These are phyloP conservation scores for Coniferiporia weirii DNA, from an alignment of 1,284 basidiomycete genomes.

Conservation along the genomic window DNA sequence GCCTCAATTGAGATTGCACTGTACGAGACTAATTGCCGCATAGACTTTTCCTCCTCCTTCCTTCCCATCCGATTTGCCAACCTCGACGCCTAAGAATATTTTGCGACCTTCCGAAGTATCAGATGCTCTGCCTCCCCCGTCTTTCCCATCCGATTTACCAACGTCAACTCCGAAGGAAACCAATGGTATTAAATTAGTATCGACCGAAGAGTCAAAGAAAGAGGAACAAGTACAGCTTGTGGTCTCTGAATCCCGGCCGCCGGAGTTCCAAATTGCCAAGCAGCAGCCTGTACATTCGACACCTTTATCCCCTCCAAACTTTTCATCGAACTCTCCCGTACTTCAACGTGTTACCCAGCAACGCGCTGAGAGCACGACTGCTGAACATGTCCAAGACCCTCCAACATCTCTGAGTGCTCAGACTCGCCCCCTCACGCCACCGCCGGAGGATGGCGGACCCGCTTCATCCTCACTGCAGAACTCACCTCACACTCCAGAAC, in stretches of 20 bases:
- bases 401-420: background rate
- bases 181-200: background rate
- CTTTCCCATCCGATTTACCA: constrained; percentile 32
- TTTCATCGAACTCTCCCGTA: background rate
- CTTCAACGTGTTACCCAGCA: background rate
- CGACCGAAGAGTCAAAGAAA: background rate
- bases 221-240: background rate
- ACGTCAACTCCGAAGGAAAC: constrained; percentile 32
- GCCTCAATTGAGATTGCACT: background rate
- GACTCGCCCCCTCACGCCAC: constrained; percentile 16
- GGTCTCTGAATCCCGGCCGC: background rate
- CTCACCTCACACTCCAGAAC: constrained; percentile 14
- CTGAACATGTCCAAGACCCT: background rate
- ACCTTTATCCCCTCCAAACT: constrained; percentile 11
- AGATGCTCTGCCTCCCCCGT: constrained; percentile 32
- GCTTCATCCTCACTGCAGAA: constrained; percentile 4
- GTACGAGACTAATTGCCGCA: background rate
- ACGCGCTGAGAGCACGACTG: background rate
- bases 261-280: background rate
- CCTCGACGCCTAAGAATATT: constrained; percentile 32
- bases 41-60: constrained; percentile 31
- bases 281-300: background rate
- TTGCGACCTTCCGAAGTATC: background rate
- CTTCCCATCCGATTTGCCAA: constrained; percentile 34
- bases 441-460: constrained; percentile 14